Conservation (phyloP, 345 rosid genomes). For the Lepidium didymum region DNA sequence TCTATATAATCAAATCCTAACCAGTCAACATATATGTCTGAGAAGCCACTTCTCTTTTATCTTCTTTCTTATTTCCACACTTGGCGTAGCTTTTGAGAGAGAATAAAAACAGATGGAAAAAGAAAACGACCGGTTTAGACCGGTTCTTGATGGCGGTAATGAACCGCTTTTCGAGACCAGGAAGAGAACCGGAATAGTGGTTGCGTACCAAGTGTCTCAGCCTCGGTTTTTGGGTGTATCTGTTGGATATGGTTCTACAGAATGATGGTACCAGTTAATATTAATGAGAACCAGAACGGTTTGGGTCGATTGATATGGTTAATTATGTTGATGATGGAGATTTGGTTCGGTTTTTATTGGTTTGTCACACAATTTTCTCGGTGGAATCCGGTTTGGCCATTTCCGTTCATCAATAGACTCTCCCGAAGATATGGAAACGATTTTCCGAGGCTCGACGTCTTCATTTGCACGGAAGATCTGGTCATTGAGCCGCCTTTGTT, state of each 20-base stretch:
- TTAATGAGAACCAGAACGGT: neutral
- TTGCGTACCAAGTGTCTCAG: conserved; percentile 26
- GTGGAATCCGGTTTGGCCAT: conserved; percentile 30
- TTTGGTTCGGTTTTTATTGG: conserved; percentile 49
- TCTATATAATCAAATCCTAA: neutral
- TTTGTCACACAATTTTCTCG: conserved; percentile 40
- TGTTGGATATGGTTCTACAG: conserved; percentile 37
- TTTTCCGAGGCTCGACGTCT: conserved; percentile 54
- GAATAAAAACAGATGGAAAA: neutral
- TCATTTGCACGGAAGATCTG: conserved; percentile 68
- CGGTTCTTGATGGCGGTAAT: neutral
- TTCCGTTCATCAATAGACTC: conserved; percentile 37
- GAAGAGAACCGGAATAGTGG: conserved; percentile 18
- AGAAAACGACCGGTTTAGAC: conserved; percentile 1
- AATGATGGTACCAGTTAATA: conserved; percentile 13
- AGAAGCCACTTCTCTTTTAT: neutral
- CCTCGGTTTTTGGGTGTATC: conserved; percentile 31
- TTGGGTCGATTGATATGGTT: conserved; percentile 32
- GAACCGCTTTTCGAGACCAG: conserved; percentile 23
- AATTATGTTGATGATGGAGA: conserved; percentile 38
- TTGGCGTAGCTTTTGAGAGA: neutral
- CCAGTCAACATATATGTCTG: neutral
- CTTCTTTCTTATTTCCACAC: neutral
- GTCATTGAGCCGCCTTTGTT: conserved; percentile 62
- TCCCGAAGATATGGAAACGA: conserved; percentile 30